These are phyloP conservation scores for Nectriaceae sp. DNA, from an alignment of 2,329 filamentous ascomycete species.

Conservation along the genomic window DNA sequence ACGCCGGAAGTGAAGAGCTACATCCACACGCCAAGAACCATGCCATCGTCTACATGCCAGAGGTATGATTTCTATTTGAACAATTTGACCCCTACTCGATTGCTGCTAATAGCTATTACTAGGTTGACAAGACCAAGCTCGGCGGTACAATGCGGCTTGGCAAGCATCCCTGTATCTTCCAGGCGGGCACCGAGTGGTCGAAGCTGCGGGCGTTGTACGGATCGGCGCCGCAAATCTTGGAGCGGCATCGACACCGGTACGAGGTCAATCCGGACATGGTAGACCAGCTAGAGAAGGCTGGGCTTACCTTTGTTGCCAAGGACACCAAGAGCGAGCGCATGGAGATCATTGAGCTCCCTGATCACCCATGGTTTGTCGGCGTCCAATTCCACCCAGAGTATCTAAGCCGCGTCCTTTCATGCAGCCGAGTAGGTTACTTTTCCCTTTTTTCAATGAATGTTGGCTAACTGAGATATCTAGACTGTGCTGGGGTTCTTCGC, in stretches of 20 bases:
- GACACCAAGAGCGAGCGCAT: conserved; percentile 77
- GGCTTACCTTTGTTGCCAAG: conserved; percentile 76
- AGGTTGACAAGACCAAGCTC: conserved; percentile 45
- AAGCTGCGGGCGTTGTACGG: conserved; percentile 77
- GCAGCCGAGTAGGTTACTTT: too few relatives aligned
- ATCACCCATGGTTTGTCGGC: conserved; percentile 79
- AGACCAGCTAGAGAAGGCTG: conserved; percentile 65
- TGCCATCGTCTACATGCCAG: conserved; percentile 90
- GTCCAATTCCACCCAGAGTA: conserved; percentile 75
- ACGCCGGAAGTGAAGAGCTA: conserved; percentile 60
- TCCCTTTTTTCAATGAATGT: not conserved
- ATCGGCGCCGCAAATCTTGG: conserved; percentile 54
- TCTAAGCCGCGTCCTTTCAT: conserved; percentile 71
- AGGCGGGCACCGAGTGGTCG: conserved; percentile 74
- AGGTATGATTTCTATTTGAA: conserved; percentile 43
- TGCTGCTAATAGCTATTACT: conserved; percentile 1
- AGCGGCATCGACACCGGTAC: conserved; percentile 87
- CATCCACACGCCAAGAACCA: conserved; percentile 60
- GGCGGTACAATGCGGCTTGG: conserved; percentile 89
- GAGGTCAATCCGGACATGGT: conserved; percentile 86
- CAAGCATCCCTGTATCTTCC: conserved; percentile 73
- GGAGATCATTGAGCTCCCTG: conserved; percentile 80
- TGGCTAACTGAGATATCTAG: not conserved
- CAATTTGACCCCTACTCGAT: too few relatives aligned
- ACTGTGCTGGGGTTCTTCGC: not conserved